Evolutionary conservation across 805 yeast genomes (phyloP).

Genomic region (Blastobotrys americana): DNA sequence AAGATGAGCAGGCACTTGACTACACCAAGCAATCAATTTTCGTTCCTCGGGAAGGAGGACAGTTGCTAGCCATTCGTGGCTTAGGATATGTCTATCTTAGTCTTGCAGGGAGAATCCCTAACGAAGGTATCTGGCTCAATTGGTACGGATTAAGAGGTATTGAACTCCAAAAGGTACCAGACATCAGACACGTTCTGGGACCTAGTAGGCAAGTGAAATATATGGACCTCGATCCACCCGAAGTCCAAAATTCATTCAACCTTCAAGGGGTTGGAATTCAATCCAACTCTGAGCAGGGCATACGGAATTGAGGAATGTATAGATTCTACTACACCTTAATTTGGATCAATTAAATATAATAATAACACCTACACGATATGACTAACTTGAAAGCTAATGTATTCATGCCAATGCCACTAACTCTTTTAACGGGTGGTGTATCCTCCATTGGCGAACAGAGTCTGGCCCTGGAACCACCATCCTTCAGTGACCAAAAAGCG

Average conservation of each 20-base stretch:
- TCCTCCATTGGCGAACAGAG: constrained; percentile 57
- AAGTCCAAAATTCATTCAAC: no score
- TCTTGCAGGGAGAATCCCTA: constrained; percentile 27
- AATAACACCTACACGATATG: no score
- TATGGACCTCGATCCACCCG: no score
- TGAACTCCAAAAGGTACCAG: constrained; percentile 21
- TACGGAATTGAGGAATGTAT: no score
- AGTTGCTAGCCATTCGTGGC: constrained; percentile 26
- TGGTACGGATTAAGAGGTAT: constrained; percentile 24
- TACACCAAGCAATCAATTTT: neutral
- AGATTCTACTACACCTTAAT: no score
- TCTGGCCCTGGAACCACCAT: constrained; percentile 65
- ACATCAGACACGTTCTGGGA: constrained; percentile 19
- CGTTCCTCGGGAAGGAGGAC: constrained; percentile 12
- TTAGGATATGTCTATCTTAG: constrained; percentile 29
- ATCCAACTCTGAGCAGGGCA: no score
- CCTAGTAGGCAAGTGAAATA: no score
- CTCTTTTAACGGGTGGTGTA: constrained; percentile 48
- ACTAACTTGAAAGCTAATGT: no score
- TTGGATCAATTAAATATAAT: no score
- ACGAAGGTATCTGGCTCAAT: constrained; percentile 20
- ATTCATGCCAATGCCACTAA: no score
- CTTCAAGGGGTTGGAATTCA: no score
- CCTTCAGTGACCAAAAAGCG: constrained; percentile 58
- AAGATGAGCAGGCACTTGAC: no score